Base-by-base conservation (phyloP, 148 eudicot species). In the Vaccinium corymbosum region DNA sequence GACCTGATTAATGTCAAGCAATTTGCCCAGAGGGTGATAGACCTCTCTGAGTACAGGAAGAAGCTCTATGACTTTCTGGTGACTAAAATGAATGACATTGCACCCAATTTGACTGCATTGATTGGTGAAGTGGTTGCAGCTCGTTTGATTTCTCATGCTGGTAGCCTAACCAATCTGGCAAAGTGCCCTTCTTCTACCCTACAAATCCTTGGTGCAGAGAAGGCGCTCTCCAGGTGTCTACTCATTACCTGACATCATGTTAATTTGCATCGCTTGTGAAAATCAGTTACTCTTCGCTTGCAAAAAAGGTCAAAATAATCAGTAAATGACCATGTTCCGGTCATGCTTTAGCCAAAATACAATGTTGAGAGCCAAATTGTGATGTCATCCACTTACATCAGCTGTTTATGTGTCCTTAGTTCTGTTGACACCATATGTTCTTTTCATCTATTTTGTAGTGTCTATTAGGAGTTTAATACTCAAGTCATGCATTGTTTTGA, bases 41-140 rank as follows among this genome's bases (percentile, higher is more conserved):
- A 94, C 82, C 99, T 95, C 49, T 90, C 98, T 68, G 95, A 97
- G 86, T 97, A 95, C 78, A 93, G 99, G 90, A 95, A 87, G 89
- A 95, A 93, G 62, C 92, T 97, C 20, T 92, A 92, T 85, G 98
- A 94, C 79, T 97, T 95, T 83, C 88, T 97, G 79, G 95, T 93
- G 50, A 90, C 93, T 25, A 97, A 95, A 80, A 97, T 95, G 99
- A 95, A 85, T 72, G 98, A 94, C 87, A 97, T 95, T 62, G 99
- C 98, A 61, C 99, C 98, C 22, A 97, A 97, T 85, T 89, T 97
- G 94, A 94, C 98, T 81, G 93, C 98, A 20, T 85, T 97, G 49
- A 95, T 95, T 85, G 99, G 99, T 64, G 99, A 97, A 89, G 90
- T 95, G 79, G 99, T 97, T 82, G 99, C 98, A 76, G 99, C 99